Base-by-base conservation (phyloP, 2,329 filamentous ascomycete species). In the Nemania diffusa region DNA sequence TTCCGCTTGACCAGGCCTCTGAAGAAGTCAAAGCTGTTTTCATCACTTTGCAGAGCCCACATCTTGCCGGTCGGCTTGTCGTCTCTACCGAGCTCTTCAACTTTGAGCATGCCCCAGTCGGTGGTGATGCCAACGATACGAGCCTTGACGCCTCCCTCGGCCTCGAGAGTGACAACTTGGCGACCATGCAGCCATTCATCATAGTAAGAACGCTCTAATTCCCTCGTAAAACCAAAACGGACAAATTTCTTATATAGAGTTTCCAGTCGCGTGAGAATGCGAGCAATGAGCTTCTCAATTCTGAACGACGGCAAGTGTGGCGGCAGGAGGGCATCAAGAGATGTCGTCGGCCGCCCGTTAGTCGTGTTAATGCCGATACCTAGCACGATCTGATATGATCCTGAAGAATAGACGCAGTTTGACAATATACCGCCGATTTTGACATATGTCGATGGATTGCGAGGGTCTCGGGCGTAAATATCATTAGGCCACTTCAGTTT, bases 401-500 rank as follows among this genome's bases (percentile, higher is more conserved):
- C 89, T 5, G 88, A 85, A 5, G 87, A 88, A 81, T 96, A 98
- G 65, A 90, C 89, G 69, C 92, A 96, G 78, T 97, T 97, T 6
- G 97, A 92, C 2, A 98, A 86, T 69, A 99, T 96, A 5, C 96
- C 96, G 60, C 93, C 93, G 61, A 99, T 94, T 76, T 99, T 99
- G 71, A 94, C 90, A 73, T 96, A 96, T 2, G 81, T 76, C 0
- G 80, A 73, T 1, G 81, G 78, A 1, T 84, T 84, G 60, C 79
- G 82, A 5, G 87, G 92, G 74, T 93, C 90, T 24, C 88, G 83
- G 0, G 90, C 91, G 75, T 93, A 95, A 62, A 99, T 92, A 76
- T 99, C 96, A 75, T 99, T 99, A 11, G 96, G 96, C 96, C 96
- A 99, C 79, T 99, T 99, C 34, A 99, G 81, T 77, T 92, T 94